Evolutionary conservation across 139 green algal genomes (phyloP), one percentile per base, ranked within the genome.

Genomic region (Chlorella sp.): DNA sequence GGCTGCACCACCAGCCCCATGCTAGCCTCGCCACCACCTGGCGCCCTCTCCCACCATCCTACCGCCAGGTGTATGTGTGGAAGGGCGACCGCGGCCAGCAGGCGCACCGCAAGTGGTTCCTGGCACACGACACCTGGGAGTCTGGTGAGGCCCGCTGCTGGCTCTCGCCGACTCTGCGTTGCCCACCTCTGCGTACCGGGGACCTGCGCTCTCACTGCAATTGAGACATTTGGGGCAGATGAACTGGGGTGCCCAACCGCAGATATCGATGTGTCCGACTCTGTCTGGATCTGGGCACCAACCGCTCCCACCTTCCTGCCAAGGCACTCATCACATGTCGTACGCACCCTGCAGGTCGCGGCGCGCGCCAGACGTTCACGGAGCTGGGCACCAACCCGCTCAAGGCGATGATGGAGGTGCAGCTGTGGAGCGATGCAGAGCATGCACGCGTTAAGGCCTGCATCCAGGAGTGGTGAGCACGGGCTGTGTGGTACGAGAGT

Each of bases 61-160:
- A 22, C 19, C 58, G 6, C 64, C 70, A 81, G 70, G 72, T 86
- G 16, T 86, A 74, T 16, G 81, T 86, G 51, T 86, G 81, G 81
- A 28, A 28, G 30, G n/a, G 19, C 20, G 64, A 67, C 0, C 54
- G 41, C n/a, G 81, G 70, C 17, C 16, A 6, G 26, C 4, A n/a
- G n/a, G n/a, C 41, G 3, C 70, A 81, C 72, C 54, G 70, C 40
- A 2, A 34, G 3, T 86, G 73, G 54, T 86, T 86, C 72, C 40
- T 70, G 40, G 38, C 62, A 9, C 32, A 48, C 28, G 81, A 85
- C 38, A 36, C 30, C 11, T 85, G 81, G 81, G 68, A 78, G n/a
- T 83, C 77, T 16, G 77, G 77, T 83, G 60, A 22, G 77, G 2
- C 36, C 36, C 28, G 62, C 62, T 70, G 28, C 4, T 38, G 3